phyloP scores from a whole-genome alignment of 2,329 filamentous ascomycete species.

The Aspergillus cejpii region DNA sequence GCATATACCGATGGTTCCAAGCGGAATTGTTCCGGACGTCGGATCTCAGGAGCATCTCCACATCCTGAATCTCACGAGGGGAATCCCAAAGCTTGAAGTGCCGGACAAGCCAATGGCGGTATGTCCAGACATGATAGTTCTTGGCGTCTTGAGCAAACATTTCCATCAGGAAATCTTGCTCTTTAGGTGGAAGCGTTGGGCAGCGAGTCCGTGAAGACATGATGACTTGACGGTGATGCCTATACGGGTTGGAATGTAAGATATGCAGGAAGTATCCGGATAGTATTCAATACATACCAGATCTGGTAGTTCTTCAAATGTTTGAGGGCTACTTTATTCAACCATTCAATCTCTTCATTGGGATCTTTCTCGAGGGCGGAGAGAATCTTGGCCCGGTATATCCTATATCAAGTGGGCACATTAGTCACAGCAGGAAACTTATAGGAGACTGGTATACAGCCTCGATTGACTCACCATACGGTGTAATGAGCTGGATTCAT shows the following conservation, averaged over 20 bases:
- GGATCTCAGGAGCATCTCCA: constrained; percentile 64
- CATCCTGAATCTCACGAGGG: constrained; percentile 57
- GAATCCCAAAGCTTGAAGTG: constrained; percentile 55
- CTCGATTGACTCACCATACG: constrained; percentile 60
- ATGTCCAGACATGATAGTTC: constrained; percentile 98
- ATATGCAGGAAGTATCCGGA: not conserved
- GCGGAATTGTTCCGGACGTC: constrained; percentile 95
- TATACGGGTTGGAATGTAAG: constrained; percentile 22
- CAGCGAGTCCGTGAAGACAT: constrained; percentile 45
- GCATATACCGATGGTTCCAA: constrained; percentile 93
- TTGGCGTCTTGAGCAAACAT: constrained; percentile 87
- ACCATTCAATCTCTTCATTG: constrained; percentile 70
- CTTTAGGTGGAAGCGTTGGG: constrained; percentile 55
- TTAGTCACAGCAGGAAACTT: not conserved
- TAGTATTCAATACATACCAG: constrained; percentile 49
- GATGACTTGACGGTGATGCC: constrained; percentile 54
- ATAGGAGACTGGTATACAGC: no score
- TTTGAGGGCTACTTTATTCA: constrained; percentile 72
- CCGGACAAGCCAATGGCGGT: constrained; percentile 71
- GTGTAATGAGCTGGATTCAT: constrained; percentile 98
- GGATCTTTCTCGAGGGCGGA: constrained; percentile 60
- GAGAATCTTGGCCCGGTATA: constrained; percentile 80
- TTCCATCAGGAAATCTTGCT: constrained; percentile 65
- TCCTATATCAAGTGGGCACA: constrained; percentile 40
- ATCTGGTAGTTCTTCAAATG: constrained; percentile 99